Evolutionary conservation across 148 eudicot species (phyloP), one percentile per base, ranked within the genome.

Genomic region (Cornus suecica): DNA sequence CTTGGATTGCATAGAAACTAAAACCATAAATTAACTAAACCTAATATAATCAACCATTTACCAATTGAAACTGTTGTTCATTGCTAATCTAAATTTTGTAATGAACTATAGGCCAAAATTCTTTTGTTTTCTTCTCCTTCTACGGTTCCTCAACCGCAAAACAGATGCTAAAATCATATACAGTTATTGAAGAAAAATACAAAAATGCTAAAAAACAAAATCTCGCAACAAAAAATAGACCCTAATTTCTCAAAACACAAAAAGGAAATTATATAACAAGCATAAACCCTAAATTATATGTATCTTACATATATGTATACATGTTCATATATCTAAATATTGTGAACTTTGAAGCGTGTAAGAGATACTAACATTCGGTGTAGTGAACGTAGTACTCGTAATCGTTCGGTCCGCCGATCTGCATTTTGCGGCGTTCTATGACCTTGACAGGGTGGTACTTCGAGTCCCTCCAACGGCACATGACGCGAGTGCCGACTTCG

Each of bases 311-410:
- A n/a, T n/a, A n/a, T n/a, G n/a, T n/a, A n/a, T n/a, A n/a, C n/a
- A n/a, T n/a, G n/a, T n/a, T n/a, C n/a, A n/a, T n/a, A n/a, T n/a
- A n/a, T n/a, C n/a, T n/a, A n/a, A n/a, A n/a, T n/a, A n/a, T n/a
- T 2, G 20, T 3, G 15, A 48, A 13, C 54, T 11, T 11, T 48
- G 15, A 48, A 48, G 8, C 1, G 20, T 48, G 20, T 48, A 11
- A 60, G 30, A 52, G 66, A 26, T 74, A 23, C 94, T 77, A 75
- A 94, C 98, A 94, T 69, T 94, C 98, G 6, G 97, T 94, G 73
- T 94, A 94, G 80, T 94, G 97, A 60, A 94, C 98, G 66, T 94
- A 94, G 79, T 94, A 94, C 81, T 94, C 98, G 76, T 94, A 94
- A 10, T 94, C 95, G 72, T 81, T 87, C 61, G 85, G 32, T 0